phyloP scores from a whole-genome alignment of 176 grass and related monocot genomes.

The Oryza longistaminata region DNA sequence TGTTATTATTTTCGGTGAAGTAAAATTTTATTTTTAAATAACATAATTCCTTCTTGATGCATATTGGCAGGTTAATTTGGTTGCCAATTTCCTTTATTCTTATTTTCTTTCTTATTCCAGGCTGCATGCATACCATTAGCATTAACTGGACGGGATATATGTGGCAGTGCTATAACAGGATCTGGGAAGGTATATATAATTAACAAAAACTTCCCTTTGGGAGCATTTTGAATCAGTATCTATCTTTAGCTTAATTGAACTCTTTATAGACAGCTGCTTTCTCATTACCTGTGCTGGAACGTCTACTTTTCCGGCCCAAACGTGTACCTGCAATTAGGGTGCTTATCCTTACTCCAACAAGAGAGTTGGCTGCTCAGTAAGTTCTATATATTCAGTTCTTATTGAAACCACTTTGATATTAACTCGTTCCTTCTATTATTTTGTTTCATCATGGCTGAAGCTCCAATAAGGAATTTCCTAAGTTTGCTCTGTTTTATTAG shows the following conservation, averaged over 20 bases:
- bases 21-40: background rate
- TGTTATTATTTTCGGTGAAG: background rate
- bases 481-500: background rate
- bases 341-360: slow-evolving; percentile 93
- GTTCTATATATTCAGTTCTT: slow-evolving; percentile 43
- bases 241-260: slow-evolving; percentile 35
- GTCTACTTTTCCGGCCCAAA: slow-evolving; percentile 89
- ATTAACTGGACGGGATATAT: slow-evolving; percentile 93
- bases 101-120: slow-evolving; percentile 46
- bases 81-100: slow-evolving; percentile 24
- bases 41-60: background rate
- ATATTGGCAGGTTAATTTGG: background rate
- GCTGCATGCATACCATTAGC: slow-evolving; percentile 96
- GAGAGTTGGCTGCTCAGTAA: slow-evolving; percentile 96
- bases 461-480: background rate
- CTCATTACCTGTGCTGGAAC: slow-evolving; percentile 81
- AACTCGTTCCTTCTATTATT: slow-evolving; percentile 6
- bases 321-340: slow-evolving; percentile 91
- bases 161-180: slow-evolving; percentile 95
- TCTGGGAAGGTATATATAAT: slow-evolving; percentile 79
- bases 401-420: slow-evolving; percentile 13
- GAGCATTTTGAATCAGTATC: slow-evolving; percentile 17
- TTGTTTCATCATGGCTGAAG: slow-evolving; percentile 11
- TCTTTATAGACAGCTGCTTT: slow-evolving; percentile 88
- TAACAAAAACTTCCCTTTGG: slow-evolving; percentile 22